phyloP scores from a whole-genome alignment of 306 rosid species.

The Gastrolobium bilobum region DNA sequence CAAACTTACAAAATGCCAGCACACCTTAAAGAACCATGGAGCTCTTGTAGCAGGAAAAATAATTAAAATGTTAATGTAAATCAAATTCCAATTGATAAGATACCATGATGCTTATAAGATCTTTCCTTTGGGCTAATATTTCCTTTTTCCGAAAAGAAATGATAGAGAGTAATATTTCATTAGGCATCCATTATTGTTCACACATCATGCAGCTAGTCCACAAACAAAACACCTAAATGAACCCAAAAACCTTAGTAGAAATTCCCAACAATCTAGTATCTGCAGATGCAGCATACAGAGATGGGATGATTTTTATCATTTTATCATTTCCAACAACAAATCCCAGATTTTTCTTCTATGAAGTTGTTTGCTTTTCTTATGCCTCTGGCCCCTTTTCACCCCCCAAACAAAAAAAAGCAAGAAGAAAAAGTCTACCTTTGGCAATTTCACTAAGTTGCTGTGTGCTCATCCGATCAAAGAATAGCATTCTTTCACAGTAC shows the following conservation, averaged over 20 bases:
- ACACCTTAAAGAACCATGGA: not conserved
- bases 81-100: conserved; percentile 20
- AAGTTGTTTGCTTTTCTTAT: not conserved
- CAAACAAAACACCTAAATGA: conserved; percentile 16
- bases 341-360: not conserved
- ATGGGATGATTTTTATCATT: not conserved
- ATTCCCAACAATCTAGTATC: conserved; percentile 17
- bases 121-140: not conserved
- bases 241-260: conserved; percentile 12
- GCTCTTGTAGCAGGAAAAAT: not conserved
- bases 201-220: not conserved
- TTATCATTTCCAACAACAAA: conserved; percentile 10
- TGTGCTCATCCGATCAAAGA: conserved; percentile 79
- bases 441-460: conserved; percentile 69
- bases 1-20: conserved; percentile 16
- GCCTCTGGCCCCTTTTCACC: not conserved
- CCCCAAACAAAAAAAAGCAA: not conserved
- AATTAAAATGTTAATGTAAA: not conserved
- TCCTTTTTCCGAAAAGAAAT: not conserved
- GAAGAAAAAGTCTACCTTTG: conserved; percentile 52
- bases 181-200: conserved; percentile 6
- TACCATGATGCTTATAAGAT: conserved; percentile 27
- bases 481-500: conserved; percentile 87
- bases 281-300: not conserved
- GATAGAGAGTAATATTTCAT: not conserved